Evolutionary conservation across 192 early-diverging fungal species (phyloP), one percentile per base, ranked within the genome.

Genomic region (Paraglomus occultum): DNA sequence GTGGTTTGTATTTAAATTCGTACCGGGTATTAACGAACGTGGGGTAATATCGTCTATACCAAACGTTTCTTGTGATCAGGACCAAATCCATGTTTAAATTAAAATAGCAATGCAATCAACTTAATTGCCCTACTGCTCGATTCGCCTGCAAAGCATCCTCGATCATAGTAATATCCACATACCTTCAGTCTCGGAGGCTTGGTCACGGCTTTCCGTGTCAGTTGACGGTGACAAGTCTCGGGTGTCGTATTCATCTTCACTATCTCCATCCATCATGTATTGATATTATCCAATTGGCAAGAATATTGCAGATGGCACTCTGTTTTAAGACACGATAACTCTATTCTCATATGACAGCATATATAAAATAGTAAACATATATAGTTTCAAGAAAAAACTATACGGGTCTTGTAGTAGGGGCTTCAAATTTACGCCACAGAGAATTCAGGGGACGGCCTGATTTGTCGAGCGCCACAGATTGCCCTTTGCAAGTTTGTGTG

Each of bases 191-290:
- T 22, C 51, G 17, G 71, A 70, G 18, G 64, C 71, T 17, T 73
- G 62, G 10, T 78, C 77, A 17, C 73, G 71, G 40, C 66, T 73
- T 54, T 78, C 77, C 1, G 72, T 70, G 11, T 57, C 54, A 20
- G 8, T 65, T 70, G 57, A 65, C 68, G 53, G 58, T 70, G 59
- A 74, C 71, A 47, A 70, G 68, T 54, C 74, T 74, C 12, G 71
- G 49, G 53, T 18, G 20, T 59, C 60, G 39, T 74, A 78, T 10
- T 78, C 77, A 58, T 78, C 77, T 15, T 78, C 77, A 62, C 77
- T 78, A 50, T 77, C 75, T 52, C 73, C 71, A 40, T 77, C 75
- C 12, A 31, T 31, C 31, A 31, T 31, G 31, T 31, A 31, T 31
- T 31, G 31, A 31, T 31, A 31, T 31, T 31, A 31, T 31, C 31